Evolutionary conservation across 371 early-diverging fungal genomes (phyloP).

Genomic region (Mortierella sp.): DNA sequence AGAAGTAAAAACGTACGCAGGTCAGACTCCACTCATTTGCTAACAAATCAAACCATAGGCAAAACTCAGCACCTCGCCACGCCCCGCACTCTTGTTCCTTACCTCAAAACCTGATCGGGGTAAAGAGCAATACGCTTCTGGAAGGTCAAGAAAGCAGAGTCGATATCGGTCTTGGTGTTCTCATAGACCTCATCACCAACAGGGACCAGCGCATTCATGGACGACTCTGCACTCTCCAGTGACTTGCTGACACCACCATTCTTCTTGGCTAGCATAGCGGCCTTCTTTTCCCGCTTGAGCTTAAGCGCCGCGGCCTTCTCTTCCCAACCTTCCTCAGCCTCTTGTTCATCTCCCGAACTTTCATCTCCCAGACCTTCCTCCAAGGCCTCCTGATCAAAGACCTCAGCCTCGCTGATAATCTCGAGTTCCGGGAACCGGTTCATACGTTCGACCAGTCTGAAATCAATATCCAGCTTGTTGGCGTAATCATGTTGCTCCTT

Average conservation of each 20-base stretch:
- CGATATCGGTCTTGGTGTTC: slow-evolving; percentile 90
- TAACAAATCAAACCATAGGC: neutral
- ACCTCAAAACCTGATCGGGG: slow-evolving; percentile 93
- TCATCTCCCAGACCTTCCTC: slow-evolving; percentile 49
- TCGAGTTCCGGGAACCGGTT: slow-evolving; percentile 55
- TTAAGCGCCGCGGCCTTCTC: slow-evolving; percentile 43
- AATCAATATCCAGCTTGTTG: slow-evolving; percentile 48
- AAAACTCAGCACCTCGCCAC: neutral
- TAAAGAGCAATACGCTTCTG: slow-evolving; percentile 85
- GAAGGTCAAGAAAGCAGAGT: slow-evolving; percentile 91
- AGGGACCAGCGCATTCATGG: slow-evolving; percentile 65
- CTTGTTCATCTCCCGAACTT: slow-evolving; percentile 54
- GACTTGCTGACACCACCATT: slow-evolving; percentile 40
- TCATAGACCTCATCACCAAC: slow-evolving; percentile 81
- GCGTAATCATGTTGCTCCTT: slow-evolving; percentile 67
- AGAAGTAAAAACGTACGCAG: neutral
- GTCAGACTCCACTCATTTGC: neutral
- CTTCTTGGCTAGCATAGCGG: slow-evolving; percentile 31
- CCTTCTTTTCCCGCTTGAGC: slow-evolving; percentile 39
- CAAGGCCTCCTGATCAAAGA: slow-evolving; percentile 60
- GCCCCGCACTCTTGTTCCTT: slow-evolving; percentile 1
- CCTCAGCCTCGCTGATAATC: slow-evolving; percentile 58
- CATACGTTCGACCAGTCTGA: slow-evolving; percentile 42
- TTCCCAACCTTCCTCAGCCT: slow-evolving; percentile 60
- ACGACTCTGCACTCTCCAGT: slow-evolving; percentile 34